These are phyloP conservation scores for Collybia mongolica DNA, from an alignment of 768 basidiomycete genomes.

Conservation along the genomic window DNA sequence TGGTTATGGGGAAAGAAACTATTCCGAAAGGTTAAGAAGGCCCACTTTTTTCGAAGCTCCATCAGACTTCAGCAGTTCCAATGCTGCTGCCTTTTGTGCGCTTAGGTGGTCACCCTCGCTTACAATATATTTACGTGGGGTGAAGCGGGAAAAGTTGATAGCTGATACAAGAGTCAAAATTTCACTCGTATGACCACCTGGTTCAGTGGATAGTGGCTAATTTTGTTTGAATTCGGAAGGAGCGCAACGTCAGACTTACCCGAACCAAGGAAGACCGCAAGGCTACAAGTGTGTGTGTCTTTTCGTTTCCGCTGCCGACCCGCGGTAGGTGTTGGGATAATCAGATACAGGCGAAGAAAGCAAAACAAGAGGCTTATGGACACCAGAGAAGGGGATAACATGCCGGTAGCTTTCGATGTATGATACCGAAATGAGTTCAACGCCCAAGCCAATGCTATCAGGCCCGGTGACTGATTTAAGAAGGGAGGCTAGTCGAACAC, in stretches of 20 bases:
- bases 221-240: slow-evolving; percentile 13
- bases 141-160: slow-evolving; percentile 75
- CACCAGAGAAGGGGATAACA: slow-evolving; percentile 12
- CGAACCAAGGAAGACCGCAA: slow-evolving; percentile 93
- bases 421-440: neutral
- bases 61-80: slow-evolving; percentile 51
- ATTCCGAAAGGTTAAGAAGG: too few species aligned
- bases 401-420: neutral
- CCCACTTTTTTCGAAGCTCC: neutral
- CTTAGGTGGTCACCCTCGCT: slow-evolving; percentile 84
- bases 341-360: slow-evolving; percentile 29
- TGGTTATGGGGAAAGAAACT: neutral
- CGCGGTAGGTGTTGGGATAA: slow-evolving; percentile 19
- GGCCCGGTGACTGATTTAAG: too few species aligned
- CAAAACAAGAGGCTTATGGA: neutral
- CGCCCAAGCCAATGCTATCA: too few species aligned
- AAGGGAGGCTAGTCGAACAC: neutral
- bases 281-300: slow-evolving; percentile 26
- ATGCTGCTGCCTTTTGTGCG: slow-evolving; percentile 57
- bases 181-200: slow-evolving; percentile 95
- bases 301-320: slow-evolving; percentile 3
- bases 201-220: slow-evolving; percentile 3
- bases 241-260: slow-evolving; percentile 39
- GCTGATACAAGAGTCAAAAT: slow-evolving; percentile 69
- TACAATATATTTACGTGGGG: slow-evolving; percentile 75